These are phyloP conservation scores for Mucor irregularis DNA, from an alignment of 371 early-diverging fungal genomes.

Conservation along the genomic window DNA sequence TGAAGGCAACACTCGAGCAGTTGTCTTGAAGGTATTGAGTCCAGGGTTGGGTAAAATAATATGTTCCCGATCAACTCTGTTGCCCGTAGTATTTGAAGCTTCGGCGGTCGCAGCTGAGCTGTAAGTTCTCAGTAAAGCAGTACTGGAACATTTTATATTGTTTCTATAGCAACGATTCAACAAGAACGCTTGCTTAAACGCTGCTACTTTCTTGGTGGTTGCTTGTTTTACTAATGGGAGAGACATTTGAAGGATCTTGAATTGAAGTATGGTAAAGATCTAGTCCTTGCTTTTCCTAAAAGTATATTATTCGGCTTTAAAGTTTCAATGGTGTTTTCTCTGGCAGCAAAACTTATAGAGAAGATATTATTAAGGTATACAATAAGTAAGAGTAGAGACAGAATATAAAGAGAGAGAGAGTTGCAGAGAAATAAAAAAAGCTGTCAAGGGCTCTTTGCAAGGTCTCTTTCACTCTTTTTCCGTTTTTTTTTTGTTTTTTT, in stretches of 20 bases:
- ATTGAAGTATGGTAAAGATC: neutral
- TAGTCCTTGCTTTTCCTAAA: neutral
- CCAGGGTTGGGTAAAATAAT: conserved; percentile 47
- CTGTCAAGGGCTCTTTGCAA: conserved; percentile 10
- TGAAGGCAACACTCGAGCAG: conserved; percentile 39
- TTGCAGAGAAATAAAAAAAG: neutral
- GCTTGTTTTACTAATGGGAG: conserved; percentile 18
- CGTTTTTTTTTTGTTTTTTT: no score
- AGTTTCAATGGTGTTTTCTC: no score
- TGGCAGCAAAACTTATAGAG: neutral
- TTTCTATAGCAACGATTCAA: conserved; percentile 1
- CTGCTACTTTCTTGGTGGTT: neutral
- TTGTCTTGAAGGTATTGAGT: conserved; percentile 23
- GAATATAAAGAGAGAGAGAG: neutral
- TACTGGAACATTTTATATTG: neutral
- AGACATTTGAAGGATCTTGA: conserved; percentile 3
- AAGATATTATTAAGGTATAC: neutral
- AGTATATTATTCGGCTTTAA: no score
- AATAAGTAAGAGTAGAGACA: neutral
- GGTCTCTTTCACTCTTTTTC: no score
- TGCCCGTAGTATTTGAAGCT: neutral
- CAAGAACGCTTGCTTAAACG: neutral
- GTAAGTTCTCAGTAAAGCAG: neutral
- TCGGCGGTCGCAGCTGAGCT: conserved; percentile 2
- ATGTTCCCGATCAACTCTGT: neutral